These are phyloP conservation scores for Nicotiana attenuata DNA, from an alignment of 257 asterid species.

Conservation along the genomic window DNA sequence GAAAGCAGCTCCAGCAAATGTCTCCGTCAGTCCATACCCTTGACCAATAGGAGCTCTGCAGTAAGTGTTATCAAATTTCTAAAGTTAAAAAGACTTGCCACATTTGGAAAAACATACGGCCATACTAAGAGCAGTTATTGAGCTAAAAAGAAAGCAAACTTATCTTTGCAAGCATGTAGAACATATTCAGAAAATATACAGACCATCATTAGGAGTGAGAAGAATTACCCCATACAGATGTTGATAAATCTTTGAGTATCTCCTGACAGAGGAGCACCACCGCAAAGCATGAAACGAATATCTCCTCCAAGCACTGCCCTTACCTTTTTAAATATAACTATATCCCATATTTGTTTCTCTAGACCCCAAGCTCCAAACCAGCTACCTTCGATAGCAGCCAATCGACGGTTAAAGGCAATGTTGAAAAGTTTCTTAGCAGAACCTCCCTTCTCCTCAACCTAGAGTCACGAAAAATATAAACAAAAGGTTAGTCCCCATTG, in stretches of 20 bases:
- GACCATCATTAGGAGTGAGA: slow-evolving; percentile 12
- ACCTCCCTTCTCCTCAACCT: slow-evolving; percentile 93
- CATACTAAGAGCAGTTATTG: not conserved
- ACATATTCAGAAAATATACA: not conserved
- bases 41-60: slow-evolving; percentile 91
- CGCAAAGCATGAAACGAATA: slow-evolving; percentile 89
- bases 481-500: slow-evolving; percentile 15
- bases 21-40: slow-evolving; percentile 93
- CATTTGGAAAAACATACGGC: no score
- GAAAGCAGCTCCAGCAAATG: slow-evolving; percentile 91
- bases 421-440: slow-evolving; percentile 62
- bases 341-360: slow-evolving; percentile 65
- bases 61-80: not conserved
- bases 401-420: slow-evolving; percentile 58
- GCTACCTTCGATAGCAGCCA: slow-evolving; percentile 80
- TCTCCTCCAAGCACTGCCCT: slow-evolving; percentile 77
- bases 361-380: slow-evolving; percentile 90
- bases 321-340: slow-evolving; percentile 58
- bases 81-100: no score
- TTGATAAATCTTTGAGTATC: slow-evolving; percentile 91
- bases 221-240: slow-evolving; percentile 82
- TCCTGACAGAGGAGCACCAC: slow-evolving; percentile 97
- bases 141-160: not conserved
- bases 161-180: not conserved
- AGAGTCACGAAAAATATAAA: slow-evolving; percentile 11